These are phyloP conservation scores for Linum usitatissimum DNA, from an alignment of 345 rosid genomes.

Conservation along the genomic window DNA sequence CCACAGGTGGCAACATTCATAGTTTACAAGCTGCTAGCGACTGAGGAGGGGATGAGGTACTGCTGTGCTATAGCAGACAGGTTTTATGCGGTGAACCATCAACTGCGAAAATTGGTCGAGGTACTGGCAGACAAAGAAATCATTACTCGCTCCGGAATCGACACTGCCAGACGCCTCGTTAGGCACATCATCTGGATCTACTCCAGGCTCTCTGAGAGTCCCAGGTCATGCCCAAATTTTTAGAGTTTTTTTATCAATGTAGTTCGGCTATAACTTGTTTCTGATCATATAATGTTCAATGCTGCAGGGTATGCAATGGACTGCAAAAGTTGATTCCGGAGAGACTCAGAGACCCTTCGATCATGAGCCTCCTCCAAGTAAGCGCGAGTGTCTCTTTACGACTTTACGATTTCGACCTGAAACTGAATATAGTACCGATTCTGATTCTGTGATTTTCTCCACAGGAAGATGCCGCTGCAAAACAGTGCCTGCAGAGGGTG, in stretches of 20 bases:
- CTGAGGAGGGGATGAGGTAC: constrained; percentile 31
- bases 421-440: too few relatives aligned
- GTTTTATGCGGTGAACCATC: constrained; percentile 16
- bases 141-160: background rate
- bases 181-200: constrained; percentile 35
- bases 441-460: background rate
- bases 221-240: too few relatives aligned
- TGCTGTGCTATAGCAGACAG: constrained; percentile 31
- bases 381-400: background rate
- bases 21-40: constrained; percentile 25
- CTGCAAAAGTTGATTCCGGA: background rate
- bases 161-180: constrained; percentile 18
- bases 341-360: background rate
- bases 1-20: constrained; percentile 40
- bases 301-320: constrained; percentile 2
- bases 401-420: background rate
- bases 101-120: constrained; percentile 21
- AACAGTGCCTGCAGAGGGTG: background rate
- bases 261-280: too few relatives aligned
- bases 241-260: too few relatives aligned
- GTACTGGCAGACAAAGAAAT: constrained; percentile 8
- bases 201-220: constrained; percentile 30
- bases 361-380: background rate
- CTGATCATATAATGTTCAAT: too few relatives aligned
- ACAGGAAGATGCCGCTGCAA: background rate